These are phyloP conservation scores for Diplocarpon mali DNA, from an alignment of 2,329 filamentous ascomycete species.

Conservation along the genomic window DNA sequence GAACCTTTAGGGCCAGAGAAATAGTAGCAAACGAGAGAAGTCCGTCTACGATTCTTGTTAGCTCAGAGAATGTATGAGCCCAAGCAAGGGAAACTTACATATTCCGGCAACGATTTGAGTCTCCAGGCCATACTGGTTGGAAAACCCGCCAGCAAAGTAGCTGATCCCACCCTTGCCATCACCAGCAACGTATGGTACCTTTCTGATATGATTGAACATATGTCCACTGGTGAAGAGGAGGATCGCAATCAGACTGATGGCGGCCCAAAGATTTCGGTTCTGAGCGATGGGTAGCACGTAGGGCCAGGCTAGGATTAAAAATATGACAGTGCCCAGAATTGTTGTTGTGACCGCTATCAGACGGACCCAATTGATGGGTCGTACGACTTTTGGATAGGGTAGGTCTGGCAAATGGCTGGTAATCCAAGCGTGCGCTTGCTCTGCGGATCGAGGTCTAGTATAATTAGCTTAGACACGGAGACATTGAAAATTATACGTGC, in stretches of 20 bases:
- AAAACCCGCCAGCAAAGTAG: constrained; percentile 88
- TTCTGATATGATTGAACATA: constrained; percentile 99
- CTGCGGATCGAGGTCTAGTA: constrained; percentile 58
- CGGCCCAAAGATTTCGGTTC: constrained; percentile 91
- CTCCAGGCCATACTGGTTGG: constrained; percentile 87
- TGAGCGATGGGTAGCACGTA: constrained; percentile 73
- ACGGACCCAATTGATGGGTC: constrained; percentile 79
- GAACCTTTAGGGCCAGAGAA: constrained; percentile 81
- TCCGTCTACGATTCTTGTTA: constrained; percentile 42
- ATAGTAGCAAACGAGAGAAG: constrained; percentile 84
- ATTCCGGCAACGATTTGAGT: constrained; percentile 90
- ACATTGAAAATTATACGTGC: constrained; percentile 36
- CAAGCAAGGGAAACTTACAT: constrained; percentile 51
- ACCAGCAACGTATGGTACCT: constrained; percentile 82
- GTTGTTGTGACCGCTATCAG: constrained; percentile 57
- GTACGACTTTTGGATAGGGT: constrained; percentile 65
- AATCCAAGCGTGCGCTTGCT: constrained; percentile 71
- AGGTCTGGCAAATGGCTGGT: constrained; percentile 65
- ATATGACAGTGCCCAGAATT: constrained; percentile 58
- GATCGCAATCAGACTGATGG: constrained; percentile 76
- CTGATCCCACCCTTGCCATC: constrained; percentile 76
- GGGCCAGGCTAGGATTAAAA: constrained; percentile 59
- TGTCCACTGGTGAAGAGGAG: constrained; percentile 91
- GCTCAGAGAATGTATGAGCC: not conserved
- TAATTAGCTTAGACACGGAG: not conserved